Evolutionary conservation across 2,329 filamentous ascomycete genomes (phyloP), one percentile per base, ranked within the genome.

Genomic region (Pleurostoma richardsiae): DNA sequence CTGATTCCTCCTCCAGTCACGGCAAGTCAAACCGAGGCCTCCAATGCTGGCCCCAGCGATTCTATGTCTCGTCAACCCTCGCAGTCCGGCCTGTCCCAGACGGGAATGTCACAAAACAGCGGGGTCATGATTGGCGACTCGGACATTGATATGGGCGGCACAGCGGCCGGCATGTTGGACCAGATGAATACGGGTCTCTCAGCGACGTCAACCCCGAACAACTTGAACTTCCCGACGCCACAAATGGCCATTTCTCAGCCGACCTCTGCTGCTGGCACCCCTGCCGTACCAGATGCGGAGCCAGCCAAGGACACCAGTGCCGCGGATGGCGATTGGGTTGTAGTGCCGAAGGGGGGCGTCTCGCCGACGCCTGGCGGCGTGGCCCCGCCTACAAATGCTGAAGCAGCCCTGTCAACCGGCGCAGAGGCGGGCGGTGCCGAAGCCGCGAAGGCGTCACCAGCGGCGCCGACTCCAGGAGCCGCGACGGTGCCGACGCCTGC

Each of bases 301-400:
- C 42, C 30, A 4, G 50, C 48, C 30, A 59, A 49, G 48, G 51
- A 57, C 36, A 47, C 48, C 5, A 57, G 39, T 8, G 44, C 69
- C 38, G 64, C 66, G 41, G 65, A 71, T 39, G 83, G 79, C 30
- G 87, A 90, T 52, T 90, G 86, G 86, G 83, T 90, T 4, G 83
- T 90, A 48, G 80, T 90, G 30, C 80, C 83, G 46, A 84, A 86
- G 53, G 80, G 79, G 41, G 76, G 73, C 28, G 68, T 68, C 39
- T 73, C 69, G 29, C 54, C 54, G 19, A 19, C 19, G 19, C 19
- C 36, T 38, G 39, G 10, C 45, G 36, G 42, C 39, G 44, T 50
- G 10, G 36, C 49, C 6, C 11, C 44, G 5, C 28, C 46, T 4
- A 40, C 47, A 4, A 29, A 40, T 7, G 36, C 41, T 5, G 10